Base-by-base conservation (phyloP, 1,284 basidiomycete species). In the Vanrija sp. region DNA sequence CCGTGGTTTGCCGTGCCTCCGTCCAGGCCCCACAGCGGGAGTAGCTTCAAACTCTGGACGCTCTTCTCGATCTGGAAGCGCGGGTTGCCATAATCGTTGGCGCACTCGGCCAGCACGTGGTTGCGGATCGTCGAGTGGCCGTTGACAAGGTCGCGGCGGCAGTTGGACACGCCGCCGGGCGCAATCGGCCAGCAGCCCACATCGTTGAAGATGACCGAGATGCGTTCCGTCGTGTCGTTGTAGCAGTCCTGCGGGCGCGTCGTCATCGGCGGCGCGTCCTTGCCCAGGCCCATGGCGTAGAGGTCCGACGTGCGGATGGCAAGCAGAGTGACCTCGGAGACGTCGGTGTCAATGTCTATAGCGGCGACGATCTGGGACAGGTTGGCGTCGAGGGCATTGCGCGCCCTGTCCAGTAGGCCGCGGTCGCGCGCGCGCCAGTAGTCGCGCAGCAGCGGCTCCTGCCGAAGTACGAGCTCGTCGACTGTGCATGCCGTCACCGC, bases 51-150 rank as follows among this genome's bases (percentile, higher is more conserved):
- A 3, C 41, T 41, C 36, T 56, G 54, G 3, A 56, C 45, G n/a
- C 18, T 45, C 49, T 51, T 56, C 41, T 56, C 54, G 6, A 56
- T 48, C 27, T 56, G 54, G 42, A 56, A 56, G 18, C 47, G 41
- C 16, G 54, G 54, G n/a, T 47, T 51, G 14, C 54, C 54, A 20
- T 51, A 56, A 25, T 56, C 54, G 45, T 56, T 56, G 18, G 54
- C 54, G 10, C 49, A 56, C 46, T 56, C 54, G 24, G 54, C 54
- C 7, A 56, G 46, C 16, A 56, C 54, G 38, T 56, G 54, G 36
- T 51, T 51, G 27, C 54, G 49, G 20, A 56, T 56, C 6, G 54
- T 50, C 20, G 20, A 43, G 41, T 51, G 49, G 9, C 50, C 54
- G 42, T 56, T 56, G 41, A 56, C 54, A 9, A 56, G 45, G 25